These are phyloP conservation scores for Penicillium pancosmium DNA, from an alignment of 495 filamentous ascomycete species.

Conservation along the genomic window DNA sequence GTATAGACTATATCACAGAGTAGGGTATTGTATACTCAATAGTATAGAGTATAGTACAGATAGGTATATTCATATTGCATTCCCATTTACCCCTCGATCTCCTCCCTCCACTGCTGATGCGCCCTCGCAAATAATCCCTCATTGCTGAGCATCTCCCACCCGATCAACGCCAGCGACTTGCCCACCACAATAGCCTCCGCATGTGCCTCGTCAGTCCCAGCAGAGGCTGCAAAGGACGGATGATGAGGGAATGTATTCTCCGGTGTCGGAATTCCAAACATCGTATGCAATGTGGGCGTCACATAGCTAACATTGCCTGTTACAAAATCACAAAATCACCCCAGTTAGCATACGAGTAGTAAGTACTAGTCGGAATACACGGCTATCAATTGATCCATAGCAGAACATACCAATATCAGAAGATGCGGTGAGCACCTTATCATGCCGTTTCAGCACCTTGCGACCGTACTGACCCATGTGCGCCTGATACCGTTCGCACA, in stretches of 20 bases:
- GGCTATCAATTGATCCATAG: not conserved
- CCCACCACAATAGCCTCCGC: slow-evolving; percentile 53
- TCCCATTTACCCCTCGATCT: slow-evolving; percentile 17
- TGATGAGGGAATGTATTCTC: slow-evolving; percentile 58
- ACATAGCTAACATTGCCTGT: slow-evolving; percentile 65
- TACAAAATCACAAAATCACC: not conserved
- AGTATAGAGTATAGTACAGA: not conserved
- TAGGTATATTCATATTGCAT: not conserved
- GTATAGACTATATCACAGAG: no score
- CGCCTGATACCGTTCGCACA: slow-evolving; percentile 53
- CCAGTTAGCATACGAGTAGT: no score
- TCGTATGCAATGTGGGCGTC: slow-evolving; percentile 61
- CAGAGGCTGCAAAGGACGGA: slow-evolving; percentile 59
- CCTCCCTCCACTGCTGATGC: slow-evolving; percentile 31
- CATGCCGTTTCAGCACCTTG: slow-evolving; percentile 47
- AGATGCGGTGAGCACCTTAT: slow-evolving; percentile 52
- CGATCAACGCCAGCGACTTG: slow-evolving; percentile 57
- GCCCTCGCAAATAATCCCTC: slow-evolving; percentile 44
- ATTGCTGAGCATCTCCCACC: slow-evolving; percentile 54
- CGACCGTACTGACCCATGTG: slow-evolving; percentile 54
- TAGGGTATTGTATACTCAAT: no score
- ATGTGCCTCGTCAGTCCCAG: slow-evolving; percentile 58
- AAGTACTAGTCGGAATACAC: no score
- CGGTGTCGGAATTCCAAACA: slow-evolving; percentile 56
- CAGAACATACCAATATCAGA: slow-evolving; percentile 59